Evolutionary conservation across 2,329 filamentous ascomycete species (phyloP), one percentile per base, ranked within the genome.

Genomic region (Trichoderma sp.): DNA sequence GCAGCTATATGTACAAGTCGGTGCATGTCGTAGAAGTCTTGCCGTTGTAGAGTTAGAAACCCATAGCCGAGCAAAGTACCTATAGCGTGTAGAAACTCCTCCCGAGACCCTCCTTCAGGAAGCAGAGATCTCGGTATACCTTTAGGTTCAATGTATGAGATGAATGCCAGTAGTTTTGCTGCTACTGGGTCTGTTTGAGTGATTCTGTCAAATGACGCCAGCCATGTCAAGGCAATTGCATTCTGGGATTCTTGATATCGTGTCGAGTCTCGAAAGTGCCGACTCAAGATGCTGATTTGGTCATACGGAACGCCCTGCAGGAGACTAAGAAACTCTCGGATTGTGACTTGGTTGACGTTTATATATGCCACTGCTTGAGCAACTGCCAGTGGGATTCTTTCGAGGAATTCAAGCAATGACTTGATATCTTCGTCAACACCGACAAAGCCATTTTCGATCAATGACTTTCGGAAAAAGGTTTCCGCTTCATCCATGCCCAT

Each of bases 181-280:
- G 82, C 82, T 4, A 74, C n/a, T 11, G 68, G 17, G 68, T 81
- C 72, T 0, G 39, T 71, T 34, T 73, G 70, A 23, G 73, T 74
- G 28, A 84, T 82, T 34, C 81, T 77, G 17, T 82, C 74, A 39
- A 85, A 83, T 0, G 83, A 84, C 17, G 85, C 76, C 1, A 82
- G 73, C 76, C 79, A 81, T 17, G 82, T 81, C 1, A 75, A 75
- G 34, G 78, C 78, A 6, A 83, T 73, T 4, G 81, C 75, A 64
- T 80, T 79, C 36, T 76, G 76, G 3, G 79, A 76, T 6, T 64
- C 73, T 26, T 43, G 73, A 71, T 82, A 80, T 28, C 77, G 75
- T 13, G 73, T 75, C 1, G 76, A 71, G 70, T 84, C 82, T 8
- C 76, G 71, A 68, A 81, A 82, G 7, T 81, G 76, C 62, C 77